phyloP scores from a whole-genome alignment of 306 rosid species.

The Cicer bijugum region DNA sequence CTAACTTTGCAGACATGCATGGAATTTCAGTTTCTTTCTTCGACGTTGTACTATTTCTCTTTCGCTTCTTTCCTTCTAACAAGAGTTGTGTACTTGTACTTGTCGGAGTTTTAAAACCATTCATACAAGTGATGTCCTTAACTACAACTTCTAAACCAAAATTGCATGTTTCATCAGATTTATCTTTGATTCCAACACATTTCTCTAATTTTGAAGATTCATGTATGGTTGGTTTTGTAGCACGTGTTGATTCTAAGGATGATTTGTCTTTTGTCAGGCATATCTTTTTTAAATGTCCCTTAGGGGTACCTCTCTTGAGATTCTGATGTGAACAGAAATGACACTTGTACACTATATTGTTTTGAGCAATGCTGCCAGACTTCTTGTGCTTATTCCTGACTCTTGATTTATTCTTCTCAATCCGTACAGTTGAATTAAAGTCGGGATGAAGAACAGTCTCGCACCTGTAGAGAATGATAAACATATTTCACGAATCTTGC shows the following conservation, averaged over 20 bases:
- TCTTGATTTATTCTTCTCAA: constrained; percentile 63
- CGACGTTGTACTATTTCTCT: constrained; percentile 44
- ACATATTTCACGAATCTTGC: not conserved
- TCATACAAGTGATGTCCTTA: constrained; percentile 3
- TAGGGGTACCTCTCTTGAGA: constrained; percentile 67
- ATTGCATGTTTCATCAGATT: constrained; percentile 35
- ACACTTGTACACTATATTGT: constrained; percentile 66
- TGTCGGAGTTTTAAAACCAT: constrained; percentile 47
- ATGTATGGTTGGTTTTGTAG: constrained; percentile 5
- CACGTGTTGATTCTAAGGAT: constrained; percentile 40
- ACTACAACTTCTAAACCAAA: constrained; percentile 30
- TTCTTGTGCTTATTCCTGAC: constrained; percentile 46
- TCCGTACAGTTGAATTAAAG: constrained; percentile 66
- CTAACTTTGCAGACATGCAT: constrained; percentile 34
- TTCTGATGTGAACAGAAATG: constrained; percentile 67
- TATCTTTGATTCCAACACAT: constrained; percentile 15
- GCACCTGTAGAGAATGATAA: constrained; percentile 58
- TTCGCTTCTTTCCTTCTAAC: constrained; percentile 57
- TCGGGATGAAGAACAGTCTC: constrained; percentile 80
- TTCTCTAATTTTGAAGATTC: constrained; percentile 43
- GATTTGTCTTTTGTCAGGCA: constrained; percentile 52
- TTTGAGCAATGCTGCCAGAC: constrained; percentile 49
- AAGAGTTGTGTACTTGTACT: constrained; percentile 14
- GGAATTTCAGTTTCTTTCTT: constrained; percentile 51
- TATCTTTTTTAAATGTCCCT: constrained; percentile 62